These are phyloP conservation scores for Chlorella sp. DNA, from an alignment of 139 green algal species.

Conservation along the genomic window DNA sequence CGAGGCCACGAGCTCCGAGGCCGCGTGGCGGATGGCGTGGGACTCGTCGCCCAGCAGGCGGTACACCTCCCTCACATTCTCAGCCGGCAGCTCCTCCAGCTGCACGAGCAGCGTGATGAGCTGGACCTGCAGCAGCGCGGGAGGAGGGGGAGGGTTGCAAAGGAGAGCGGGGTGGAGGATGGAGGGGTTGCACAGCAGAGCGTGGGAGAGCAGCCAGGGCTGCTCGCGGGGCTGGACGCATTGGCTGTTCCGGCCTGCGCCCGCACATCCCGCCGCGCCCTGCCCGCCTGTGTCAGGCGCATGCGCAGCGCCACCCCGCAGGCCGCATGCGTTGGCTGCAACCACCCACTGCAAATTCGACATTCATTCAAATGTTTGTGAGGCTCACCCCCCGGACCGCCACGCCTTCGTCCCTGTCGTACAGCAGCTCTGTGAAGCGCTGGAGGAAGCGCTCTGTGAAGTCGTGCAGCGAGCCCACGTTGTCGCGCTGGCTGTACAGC, in stretches of 20 bases:
- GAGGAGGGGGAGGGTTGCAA: neutral
- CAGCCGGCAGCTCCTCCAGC: slow-evolving; percentile 32
- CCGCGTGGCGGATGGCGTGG: slow-evolving; percentile 54
- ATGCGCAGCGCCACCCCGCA: too few relatives aligned
- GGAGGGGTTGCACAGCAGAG: too few relatives aligned
- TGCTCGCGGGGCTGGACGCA: too few relatives aligned
- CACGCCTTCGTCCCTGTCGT: slow-evolving; percentile 82
- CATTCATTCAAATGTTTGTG: too few relatives aligned
- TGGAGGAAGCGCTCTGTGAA: slow-evolving; percentile 80
- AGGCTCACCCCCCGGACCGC: slow-evolving; percentile 69
- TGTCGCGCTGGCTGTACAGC: slow-evolving; percentile 64
- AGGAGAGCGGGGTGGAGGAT: too few relatives aligned
- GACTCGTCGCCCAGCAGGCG: slow-evolving; percentile 60
- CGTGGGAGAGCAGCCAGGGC: too few relatives aligned
- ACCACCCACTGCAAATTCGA: too few relatives aligned
- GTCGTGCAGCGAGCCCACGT: slow-evolving; percentile 63
- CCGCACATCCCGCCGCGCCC: too few relatives aligned
- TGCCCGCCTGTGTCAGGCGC: too few relatives aligned
- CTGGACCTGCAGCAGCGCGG: slow-evolving; percentile 19
- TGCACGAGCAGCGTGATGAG: slow-evolving; percentile 64
- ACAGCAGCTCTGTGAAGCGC: slow-evolving; percentile 83
- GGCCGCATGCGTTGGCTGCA: too few relatives aligned
- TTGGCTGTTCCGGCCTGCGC: too few relatives aligned
- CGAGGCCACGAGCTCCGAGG: slow-evolving; percentile 61
- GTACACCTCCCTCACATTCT: slow-evolving; percentile 42